These are phyloP conservation scores for Aspergillus biplanus DNA, from an alignment of 495 filamentous ascomycete species.

Conservation along the genomic window DNA sequence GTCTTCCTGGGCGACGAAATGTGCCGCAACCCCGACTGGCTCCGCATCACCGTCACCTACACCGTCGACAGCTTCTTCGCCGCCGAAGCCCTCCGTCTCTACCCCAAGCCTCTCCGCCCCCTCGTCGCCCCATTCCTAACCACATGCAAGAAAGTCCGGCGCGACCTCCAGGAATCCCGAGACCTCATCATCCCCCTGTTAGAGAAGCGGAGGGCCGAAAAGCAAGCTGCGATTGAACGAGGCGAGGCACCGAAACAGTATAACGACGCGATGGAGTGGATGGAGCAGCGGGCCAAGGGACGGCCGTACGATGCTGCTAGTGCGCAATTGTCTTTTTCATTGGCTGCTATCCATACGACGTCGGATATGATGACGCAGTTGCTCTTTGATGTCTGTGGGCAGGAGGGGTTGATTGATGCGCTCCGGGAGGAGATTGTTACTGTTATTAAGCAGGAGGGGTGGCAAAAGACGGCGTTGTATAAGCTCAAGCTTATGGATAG, in stretches of 20 bases:
- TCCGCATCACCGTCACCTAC: slow-evolving; percentile 52
- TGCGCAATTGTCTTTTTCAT: slow-evolving; percentile 26
- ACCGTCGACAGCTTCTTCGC: slow-evolving; percentile 47
- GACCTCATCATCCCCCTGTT: slow-evolving; percentile 25
- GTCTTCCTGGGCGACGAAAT: slow-evolving; percentile 54
- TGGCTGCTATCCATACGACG: slow-evolving; percentile 39
- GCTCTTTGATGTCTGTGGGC: slow-evolving; percentile 41
- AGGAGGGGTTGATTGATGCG: slow-evolving; percentile 36
- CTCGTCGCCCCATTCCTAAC: slow-evolving; percentile 21
- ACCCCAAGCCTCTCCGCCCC: slow-evolving; percentile 29
- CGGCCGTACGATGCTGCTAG: slow-evolving; percentile 22
- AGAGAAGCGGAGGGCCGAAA: slow-evolving; percentile 11
- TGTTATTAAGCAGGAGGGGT: slow-evolving; percentile 39
- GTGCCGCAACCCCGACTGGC: slow-evolving; percentile 53
- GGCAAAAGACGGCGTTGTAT: slow-evolving; percentile 40
- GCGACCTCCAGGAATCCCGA: slow-evolving; percentile 10
- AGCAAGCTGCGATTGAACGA: slow-evolving; percentile 30
- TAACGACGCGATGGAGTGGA: slow-evolving; percentile 32
- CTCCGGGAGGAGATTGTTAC: slow-evolving; percentile 45
- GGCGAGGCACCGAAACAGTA: neutral
- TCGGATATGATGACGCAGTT: slow-evolving; percentile 31
- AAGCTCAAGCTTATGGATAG: slow-evolving; percentile 52
- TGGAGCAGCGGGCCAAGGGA: slow-evolving; percentile 26
- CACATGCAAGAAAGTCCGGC: slow-evolving; percentile 5
- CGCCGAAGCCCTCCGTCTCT: slow-evolving; percentile 15